Evolutionary conservation across 2,329 filamentous ascomycete genomes (phyloP).

Genomic region (Dactylellina drechsleri): DNA sequence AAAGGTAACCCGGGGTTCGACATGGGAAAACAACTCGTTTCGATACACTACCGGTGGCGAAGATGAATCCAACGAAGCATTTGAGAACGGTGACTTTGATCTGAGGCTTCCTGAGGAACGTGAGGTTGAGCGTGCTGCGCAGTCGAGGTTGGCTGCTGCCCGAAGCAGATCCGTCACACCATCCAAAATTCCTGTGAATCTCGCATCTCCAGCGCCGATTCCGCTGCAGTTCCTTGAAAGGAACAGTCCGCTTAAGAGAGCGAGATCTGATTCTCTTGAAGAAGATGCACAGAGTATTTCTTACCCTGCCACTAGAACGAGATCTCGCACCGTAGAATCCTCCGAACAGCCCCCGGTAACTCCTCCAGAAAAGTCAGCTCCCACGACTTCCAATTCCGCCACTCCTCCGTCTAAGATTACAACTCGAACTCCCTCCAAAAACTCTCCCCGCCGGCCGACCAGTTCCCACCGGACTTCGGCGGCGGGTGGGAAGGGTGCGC

Average conservation of each 20-base stretch:
- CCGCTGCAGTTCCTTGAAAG: constrained; percentile 77
- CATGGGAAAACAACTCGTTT: constrained; percentile 34
- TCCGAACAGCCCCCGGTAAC: constrained; percentile 40
- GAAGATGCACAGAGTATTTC: constrained; percentile 57
- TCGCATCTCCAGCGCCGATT: constrained; percentile 80
- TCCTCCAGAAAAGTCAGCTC: constrained; percentile 57
- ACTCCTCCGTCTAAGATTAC: constrained; percentile 35
- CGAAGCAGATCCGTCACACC: constrained; percentile 58
- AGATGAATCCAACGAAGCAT: constrained; percentile 61
- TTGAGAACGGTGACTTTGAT: constrained; percentile 72
- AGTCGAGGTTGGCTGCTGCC: constrained; percentile 66
- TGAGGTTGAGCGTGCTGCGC: constrained; percentile 71
- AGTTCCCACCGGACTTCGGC: constrained; percentile 62
- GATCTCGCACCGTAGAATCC: constrained; percentile 42
- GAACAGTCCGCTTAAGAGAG: constrained; percentile 73
- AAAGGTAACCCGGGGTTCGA: constrained; percentile 60
- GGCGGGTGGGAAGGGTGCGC: constrained; percentile 60
- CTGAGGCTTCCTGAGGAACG: constrained; percentile 78
- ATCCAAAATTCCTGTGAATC: constrained; percentile 88
- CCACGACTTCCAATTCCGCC: constrained; percentile 24
- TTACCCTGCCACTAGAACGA: constrained; percentile 48
- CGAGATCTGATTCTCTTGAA: constrained; percentile 55
- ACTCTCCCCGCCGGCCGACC: constrained; percentile 59
- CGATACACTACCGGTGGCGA: constrained; percentile 56
- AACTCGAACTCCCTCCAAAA: constrained; percentile 61